Percentiles rank a stretch among this genome's conserved stretches.
phyloP scores from a whole-genome alignment of 805 yeast species.

The Suhomyces emberorum region DNA sequence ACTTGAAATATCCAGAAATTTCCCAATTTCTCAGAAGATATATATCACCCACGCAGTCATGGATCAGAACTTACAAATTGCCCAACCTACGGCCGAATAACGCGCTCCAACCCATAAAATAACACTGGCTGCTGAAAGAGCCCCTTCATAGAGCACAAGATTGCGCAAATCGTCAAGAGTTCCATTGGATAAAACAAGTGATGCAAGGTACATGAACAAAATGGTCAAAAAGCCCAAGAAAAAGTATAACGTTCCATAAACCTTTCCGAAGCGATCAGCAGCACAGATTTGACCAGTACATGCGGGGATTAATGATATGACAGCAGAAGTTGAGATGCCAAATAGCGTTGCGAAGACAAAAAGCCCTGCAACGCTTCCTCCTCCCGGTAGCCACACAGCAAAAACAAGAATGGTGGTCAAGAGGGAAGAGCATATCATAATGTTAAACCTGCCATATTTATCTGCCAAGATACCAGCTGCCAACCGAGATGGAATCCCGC shows the following conservation, averaged over 20 bases:
- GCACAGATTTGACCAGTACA: slow-evolving; percentile 59
- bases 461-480: slow-evolving; percentile 32
- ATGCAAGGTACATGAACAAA: slow-evolving; percentile 26
- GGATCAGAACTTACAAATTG: slow-evolving; percentile 1
- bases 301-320: slow-evolving; percentile 55
- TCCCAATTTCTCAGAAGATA: neutral
- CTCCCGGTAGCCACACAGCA: slow-evolving; percentile 26
- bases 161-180: slow-evolving; percentile 32
- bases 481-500: slow-evolving; percentile 39
- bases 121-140: slow-evolving; percentile 36
- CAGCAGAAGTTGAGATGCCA: slow-evolving; percentile 57
- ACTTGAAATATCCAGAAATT: neutral
- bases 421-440: slow-evolving; percentile 34
- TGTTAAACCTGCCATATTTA: slow-evolving; percentile 49
- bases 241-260: slow-evolving; percentile 50
- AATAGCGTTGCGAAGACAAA: slow-evolving; percentile 46
- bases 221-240: slow-evolving; percentile 33
- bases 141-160: slow-evolving; percentile 44
- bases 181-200: slow-evolving; percentile 25
- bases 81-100: slow-evolving; percentile 43
- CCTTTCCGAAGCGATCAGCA: slow-evolving; percentile 51
- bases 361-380: slow-evolving; percentile 30
- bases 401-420: slow-evolving; percentile 33
- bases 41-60: too few relatives aligned
- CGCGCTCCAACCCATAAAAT: slow-evolving; percentile 44